Evolutionary conservation across 1,284 basidiomycete species (phyloP), one percentile per base, ranked within the genome.

Genomic region (Chalciporus sp.): DNA sequence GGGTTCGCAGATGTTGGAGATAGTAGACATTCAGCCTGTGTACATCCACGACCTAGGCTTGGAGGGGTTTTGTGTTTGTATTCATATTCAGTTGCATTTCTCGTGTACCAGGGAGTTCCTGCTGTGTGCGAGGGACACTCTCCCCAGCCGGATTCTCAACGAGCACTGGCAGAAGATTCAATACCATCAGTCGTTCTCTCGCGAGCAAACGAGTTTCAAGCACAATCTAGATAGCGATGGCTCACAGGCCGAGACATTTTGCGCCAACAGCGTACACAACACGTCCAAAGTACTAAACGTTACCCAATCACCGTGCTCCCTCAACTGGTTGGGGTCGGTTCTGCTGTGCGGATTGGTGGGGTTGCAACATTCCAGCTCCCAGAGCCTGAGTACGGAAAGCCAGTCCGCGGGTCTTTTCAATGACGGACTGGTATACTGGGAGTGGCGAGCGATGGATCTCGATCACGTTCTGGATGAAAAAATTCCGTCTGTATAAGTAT

Each of bases 351-450:
- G 69, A 57, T 42, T 74, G 76, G 17, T 74, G 76, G 33, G 78
- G 72, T 41, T 87, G 80, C 55, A 83, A 75, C 76, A 95, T 88
- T 11, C 93, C 90, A n/a, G 88, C 88, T 17, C 92, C 90, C 59
- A 97, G 77, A 4, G 93, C 94, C 69, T 95, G 92, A 2, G 94
- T 95, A 57, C 94, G 86, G 76, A 96, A 87, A 4, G 93, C 87
- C 52, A 98, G 81, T 27, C 94, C 94, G 49, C 94, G 87, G 2
- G 95, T 97, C 73, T 95, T 96, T 72, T 98, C 96, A 66, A 98
- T 98, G 63, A 98, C 89, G 9, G 90, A 85, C 69, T 98, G 96
- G 72, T 97, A 97, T 27, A 97, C 87, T 9, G 95, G 93, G 44
- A 91, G 82, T 55, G 92, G 85, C 12, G 94, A 90, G 35, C 94